Evolutionary conservation across 176 grass and related monocot genomes (phyloP).

Genomic region (Bolboschoenus planiculmis): DNA sequence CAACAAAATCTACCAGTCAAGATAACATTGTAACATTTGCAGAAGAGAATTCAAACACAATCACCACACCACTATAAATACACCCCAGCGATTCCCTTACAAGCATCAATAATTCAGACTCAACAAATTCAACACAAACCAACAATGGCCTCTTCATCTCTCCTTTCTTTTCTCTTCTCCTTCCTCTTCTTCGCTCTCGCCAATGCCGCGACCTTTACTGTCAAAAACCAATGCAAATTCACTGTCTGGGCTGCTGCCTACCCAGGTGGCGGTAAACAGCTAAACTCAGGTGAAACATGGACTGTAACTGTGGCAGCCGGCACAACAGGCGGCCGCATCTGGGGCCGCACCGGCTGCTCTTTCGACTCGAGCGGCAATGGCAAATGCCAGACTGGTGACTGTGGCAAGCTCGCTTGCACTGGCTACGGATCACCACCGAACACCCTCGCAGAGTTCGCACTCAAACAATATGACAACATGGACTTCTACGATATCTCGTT

Average conservation of each 20-base stretch:
- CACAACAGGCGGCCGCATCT: conserved; percentile 29
- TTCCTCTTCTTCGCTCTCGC: not conserved
- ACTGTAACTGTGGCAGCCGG: conserved; percentile 1
- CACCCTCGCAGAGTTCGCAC: conserved; percentile 43
- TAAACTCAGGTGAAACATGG: conserved; percentile 37
- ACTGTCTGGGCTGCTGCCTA: conserved; percentile 40
- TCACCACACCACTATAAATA: not conserved
- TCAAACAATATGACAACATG: not conserved
- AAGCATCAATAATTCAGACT: not conserved
- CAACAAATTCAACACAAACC: not conserved
- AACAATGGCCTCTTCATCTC: conserved; percentile 24
- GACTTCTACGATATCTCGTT: conserved; percentile 41
- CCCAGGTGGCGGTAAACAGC: conserved; percentile 30
- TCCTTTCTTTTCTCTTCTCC: not conserved
- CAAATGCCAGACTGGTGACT: conserved; percentile 38
- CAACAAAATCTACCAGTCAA: not conserved
- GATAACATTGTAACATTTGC: not conserved
- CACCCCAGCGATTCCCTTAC: not conserved
- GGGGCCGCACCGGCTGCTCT: conserved; percentile 45
- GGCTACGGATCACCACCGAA: conserved; percentile 38
- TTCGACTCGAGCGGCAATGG: conserved; percentile 40
- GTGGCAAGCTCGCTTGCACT: conserved; percentile 34
- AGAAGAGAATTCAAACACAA: not conserved
- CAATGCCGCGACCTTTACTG: conserved; percentile 38
- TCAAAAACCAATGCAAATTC: conserved; percentile 39